These are phyloP conservation scores for Abortiporus biennis DNA, from an alignment of 1,284 basidiomycete species.

Conservation along the genomic window DNA sequence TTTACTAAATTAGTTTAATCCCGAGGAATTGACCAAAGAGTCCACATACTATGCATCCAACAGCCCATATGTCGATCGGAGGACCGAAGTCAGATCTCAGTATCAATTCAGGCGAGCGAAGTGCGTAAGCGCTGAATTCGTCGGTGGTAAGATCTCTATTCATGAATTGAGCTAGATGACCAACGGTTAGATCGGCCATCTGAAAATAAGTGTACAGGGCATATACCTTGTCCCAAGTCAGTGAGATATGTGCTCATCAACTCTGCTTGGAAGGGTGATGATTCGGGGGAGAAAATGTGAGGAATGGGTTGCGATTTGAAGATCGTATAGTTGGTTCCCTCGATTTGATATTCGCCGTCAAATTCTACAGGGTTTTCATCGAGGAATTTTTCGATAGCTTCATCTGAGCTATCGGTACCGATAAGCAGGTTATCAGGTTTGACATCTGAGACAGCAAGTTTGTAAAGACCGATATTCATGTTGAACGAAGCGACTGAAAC, in stretches of 20 bases:
- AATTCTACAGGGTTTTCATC: slow-evolving; percentile 2
- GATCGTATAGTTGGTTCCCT: slow-evolving; percentile 9
- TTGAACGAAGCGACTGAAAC: not conserved
- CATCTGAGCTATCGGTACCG: no score
- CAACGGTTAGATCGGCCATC: not conserved
- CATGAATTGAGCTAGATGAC: not conserved
- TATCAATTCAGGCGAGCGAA: slow-evolving; percentile 15
- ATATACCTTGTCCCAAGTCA: slow-evolving; percentile 13
- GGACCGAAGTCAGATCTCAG: slow-evolving; percentile 13
- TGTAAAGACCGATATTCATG: not conserved
- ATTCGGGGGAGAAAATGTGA: slow-evolving; percentile 6
- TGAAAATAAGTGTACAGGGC: not conserved
- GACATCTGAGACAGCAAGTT: slow-evolving; percentile 7
- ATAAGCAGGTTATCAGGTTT: slow-evolving; percentile 14
- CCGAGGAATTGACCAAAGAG: not conserved
- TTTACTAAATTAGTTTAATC: not conserved
- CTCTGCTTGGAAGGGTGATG: slow-evolving; percentile 11
- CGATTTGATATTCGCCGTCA: slow-evolving; percentile 8
- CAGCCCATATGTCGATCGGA: slow-evolving; percentile 16
- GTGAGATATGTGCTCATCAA: slow-evolving; percentile 6
- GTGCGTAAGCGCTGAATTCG: slow-evolving; percentile 9
- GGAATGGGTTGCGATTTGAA: slow-evolving; percentile 11
- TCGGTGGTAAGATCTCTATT: not conserved
- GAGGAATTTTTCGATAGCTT: slow-evolving; percentile 5
- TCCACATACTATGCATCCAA: slow-evolving; percentile 15